Conservation (phyloP, 2,329 filamentous ascomycete species). For the Fusarium papillatum region DNA sequence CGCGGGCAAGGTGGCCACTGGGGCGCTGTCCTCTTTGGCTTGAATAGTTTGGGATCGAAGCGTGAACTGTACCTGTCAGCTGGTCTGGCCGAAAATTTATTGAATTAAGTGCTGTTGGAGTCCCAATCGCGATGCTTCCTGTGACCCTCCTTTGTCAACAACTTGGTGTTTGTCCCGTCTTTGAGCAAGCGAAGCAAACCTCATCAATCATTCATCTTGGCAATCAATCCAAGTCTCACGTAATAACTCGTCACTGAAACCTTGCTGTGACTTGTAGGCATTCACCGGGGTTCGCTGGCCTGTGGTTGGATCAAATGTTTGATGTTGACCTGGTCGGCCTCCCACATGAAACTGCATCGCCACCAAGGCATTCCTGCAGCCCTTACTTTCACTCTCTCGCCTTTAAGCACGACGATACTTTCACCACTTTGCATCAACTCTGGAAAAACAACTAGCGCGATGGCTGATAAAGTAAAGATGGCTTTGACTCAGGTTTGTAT, state of each 20-base stretch:
- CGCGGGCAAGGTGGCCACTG: background rate
- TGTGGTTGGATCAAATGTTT: background rate
- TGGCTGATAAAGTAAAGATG: background rate
- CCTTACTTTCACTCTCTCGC: background rate
- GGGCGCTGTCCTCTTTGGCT: background rate
- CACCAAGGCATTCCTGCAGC: background rate
- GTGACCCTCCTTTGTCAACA: background rate
- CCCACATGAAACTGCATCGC: constrained; percentile 1
- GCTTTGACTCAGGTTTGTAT: background rate
- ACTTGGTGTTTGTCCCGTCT: background rate
- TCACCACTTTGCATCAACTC: background rate
- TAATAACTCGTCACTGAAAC: background rate
- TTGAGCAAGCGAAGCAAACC: background rate
- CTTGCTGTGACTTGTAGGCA: background rate
- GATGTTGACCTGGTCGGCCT: background rate
- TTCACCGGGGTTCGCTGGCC: background rate
- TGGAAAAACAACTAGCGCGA: background rate
- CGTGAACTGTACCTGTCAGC: background rate
- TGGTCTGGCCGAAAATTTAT: background rate
- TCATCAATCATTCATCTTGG: background rate
- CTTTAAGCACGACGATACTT: background rate
- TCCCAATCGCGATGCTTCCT: background rate
- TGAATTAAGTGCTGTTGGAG: background rate
- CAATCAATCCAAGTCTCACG: background rate
- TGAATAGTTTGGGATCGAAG: background rate